Conservation (phyloP, 2,329 filamentous ascomycete genomes). For the Chalara sp. region DNA sequence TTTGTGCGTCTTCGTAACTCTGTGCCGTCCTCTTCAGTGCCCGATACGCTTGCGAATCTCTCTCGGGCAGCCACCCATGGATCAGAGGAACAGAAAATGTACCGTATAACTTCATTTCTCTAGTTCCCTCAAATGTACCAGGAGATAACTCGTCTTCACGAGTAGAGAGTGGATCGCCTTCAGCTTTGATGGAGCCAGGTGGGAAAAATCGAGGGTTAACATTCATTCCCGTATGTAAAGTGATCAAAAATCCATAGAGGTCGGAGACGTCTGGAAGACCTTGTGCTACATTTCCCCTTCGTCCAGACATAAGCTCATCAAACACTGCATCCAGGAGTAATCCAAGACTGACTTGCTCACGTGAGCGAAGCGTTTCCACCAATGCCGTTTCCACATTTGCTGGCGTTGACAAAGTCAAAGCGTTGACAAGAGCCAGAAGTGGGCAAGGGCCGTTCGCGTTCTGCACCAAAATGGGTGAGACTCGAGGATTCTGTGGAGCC, state of each 20-base stretch:
- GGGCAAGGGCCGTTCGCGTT: constrained; percentile 95
- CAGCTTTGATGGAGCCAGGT: constrained; percentile 30
- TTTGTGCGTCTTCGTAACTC: constrained; percentile 89
- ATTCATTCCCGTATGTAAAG: constrained; percentile 94
- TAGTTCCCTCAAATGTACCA: constrained; percentile 80
- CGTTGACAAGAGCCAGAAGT: constrained; percentile 86
- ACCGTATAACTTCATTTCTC: constrained; percentile 84
- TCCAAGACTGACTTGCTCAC: constrained; percentile 83
- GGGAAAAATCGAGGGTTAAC: constrained; percentile 87
- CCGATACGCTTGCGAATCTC: constrained; percentile 55
- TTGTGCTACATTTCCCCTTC: constrained; percentile 52
- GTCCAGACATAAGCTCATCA: constrained; percentile 81
- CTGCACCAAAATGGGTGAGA: constrained; percentile 85
- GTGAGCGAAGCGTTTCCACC: constrained; percentile 66
- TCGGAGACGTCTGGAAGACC: constrained; percentile 80
- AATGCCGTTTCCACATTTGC: constrained; percentile 61
- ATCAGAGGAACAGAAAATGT: constrained; percentile 84
- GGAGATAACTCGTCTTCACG: constrained; percentile 43
- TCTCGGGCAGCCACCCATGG: constrained; percentile 84
- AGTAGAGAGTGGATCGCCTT: constrained; percentile 28
- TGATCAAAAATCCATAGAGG: constrained; percentile 79
- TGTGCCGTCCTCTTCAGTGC: constrained; percentile 69
- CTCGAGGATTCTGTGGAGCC: constrained; percentile 53
- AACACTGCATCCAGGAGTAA: constrained; percentile 84
- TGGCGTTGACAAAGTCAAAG: constrained; percentile 76